These are phyloP conservation scores for Neurospora tetrasperma DNA, from an alignment of 495 filamentous ascomycete genomes.

Conservation along the genomic window DNA sequence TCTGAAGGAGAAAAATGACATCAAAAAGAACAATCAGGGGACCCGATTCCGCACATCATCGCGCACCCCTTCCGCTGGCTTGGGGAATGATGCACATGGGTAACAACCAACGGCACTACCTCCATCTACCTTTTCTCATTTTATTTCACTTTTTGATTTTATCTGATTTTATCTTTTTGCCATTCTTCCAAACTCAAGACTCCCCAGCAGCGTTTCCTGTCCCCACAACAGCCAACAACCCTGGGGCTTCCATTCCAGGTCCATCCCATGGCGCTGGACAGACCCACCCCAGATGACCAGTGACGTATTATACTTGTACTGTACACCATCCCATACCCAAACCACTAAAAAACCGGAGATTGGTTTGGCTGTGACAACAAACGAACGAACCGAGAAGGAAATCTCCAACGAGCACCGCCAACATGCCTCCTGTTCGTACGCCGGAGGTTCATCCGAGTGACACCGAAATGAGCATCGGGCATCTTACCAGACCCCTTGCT, in stretches of 20 bases:
- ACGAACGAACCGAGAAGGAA: neutral
- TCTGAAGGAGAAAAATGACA: neutral
- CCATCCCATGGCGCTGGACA: neutral
- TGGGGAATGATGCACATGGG: neutral
- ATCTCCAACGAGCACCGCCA: neutral
- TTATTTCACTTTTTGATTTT: no score
- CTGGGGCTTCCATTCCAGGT: neutral
- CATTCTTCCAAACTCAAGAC: no score
- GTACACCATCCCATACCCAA: neutral
- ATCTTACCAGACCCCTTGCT: neutral
- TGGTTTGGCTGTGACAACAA: neutral
- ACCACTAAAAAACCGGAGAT: neutral
- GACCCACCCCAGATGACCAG: neutral
- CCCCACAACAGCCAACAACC: neutral
- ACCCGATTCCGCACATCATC: neutral
- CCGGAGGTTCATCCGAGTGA: neutral
- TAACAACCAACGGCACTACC: no score
- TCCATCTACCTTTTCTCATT: no score
- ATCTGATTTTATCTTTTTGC: no score
- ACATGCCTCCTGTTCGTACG: neutral
- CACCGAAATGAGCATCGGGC: neutral
- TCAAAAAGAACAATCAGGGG: neutral
- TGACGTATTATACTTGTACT: neutral
- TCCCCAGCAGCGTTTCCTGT: neutral
- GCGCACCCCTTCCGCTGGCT: no score